phyloP scores from a whole-genome alignment of 805 yeast genomes.

The Saccharomycopsis sp. region DNA sequence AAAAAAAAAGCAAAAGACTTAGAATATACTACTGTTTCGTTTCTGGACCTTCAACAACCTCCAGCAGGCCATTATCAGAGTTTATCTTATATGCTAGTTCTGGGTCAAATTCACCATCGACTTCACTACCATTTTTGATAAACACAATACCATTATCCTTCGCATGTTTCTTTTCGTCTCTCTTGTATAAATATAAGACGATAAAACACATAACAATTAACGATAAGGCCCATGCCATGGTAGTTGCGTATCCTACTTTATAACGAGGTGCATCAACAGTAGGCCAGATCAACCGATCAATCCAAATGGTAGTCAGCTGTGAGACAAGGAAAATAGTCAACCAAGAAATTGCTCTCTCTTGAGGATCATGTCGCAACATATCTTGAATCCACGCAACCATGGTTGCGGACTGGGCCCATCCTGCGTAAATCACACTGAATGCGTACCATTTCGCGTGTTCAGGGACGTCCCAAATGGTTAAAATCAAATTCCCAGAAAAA shows the following conservation, averaged over 20 bases:
- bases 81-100: background rate
- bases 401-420: conserved; percentile 57
- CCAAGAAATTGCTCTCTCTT: conserved; percentile 45
- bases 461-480: conserved; percentile 51
- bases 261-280: conserved; percentile 54
- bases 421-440: conserved; percentile 47
- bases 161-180: conserved; percentile 43
- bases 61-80: background rate
- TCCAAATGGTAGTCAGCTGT: conserved; percentile 50
- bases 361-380: conserved; percentile 47
- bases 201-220: conserved; percentile 45
- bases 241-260: conserved; percentile 46
- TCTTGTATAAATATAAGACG: conserved; percentile 47
- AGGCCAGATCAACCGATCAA: conserved; percentile 40
- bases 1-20: background rate
- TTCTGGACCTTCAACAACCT: background rate
- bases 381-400: conserved; percentile 56
- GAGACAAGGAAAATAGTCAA: conserved; percentile 48
- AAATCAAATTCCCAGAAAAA: conserved; percentile 42
- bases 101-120: background rate
- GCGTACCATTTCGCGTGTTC: conserved; percentile 57
- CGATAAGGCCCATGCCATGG: conserved; percentile 40
- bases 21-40: background rate
- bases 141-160: conserved; percentile 42
- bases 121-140: conserved; percentile 3